Conservation (phyloP, 306 rosid species). For the Sicyos edulis region DNA sequence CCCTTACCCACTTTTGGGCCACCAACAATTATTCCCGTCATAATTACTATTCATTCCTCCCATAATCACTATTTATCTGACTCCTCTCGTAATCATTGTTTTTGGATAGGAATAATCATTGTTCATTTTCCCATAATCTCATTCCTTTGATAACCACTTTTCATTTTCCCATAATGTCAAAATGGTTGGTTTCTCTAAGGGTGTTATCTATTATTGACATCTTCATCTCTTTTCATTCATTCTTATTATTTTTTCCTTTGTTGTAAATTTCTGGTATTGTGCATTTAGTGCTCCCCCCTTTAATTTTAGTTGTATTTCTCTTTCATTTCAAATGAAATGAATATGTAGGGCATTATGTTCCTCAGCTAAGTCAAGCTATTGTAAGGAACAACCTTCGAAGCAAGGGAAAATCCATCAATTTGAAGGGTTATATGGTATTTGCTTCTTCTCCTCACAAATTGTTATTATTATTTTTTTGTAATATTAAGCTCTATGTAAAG, state of each 20-base stretch:
- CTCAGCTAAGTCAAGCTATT: constrained; percentile 84
- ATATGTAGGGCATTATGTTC: constrained; percentile 76
- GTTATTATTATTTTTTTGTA: neutral
- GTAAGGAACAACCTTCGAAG: constrained; percentile 46
- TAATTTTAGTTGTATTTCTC: neutral
- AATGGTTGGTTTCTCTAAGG: neutral
- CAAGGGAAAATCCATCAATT: constrained; percentile 46
- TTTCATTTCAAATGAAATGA: neutral
- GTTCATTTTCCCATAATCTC: too few species aligned
- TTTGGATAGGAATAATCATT: too few species aligned
- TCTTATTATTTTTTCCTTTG: neutral
- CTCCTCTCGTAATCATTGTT: too few species aligned
- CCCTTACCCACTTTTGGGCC: too few species aligned
- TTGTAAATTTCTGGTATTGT: neutral
- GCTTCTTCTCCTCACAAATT: constrained; percentile 8
- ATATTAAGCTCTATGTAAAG: neutral
- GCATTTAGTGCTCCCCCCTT: neutral
- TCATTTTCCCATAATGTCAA: too few species aligned
- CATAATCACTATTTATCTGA: too few species aligned
- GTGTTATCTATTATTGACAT: too few species aligned
- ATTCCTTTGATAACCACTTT: too few species aligned
- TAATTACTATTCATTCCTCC: too few species aligned
- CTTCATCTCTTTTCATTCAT: neutral
- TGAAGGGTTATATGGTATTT: constrained; percentile 81
- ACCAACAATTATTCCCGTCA: too few species aligned